These are phyloP conservation scores for Paecilomyces niveus DNA, from an alignment of 2,329 filamentous ascomycete genomes.

Conservation along the genomic window DNA sequence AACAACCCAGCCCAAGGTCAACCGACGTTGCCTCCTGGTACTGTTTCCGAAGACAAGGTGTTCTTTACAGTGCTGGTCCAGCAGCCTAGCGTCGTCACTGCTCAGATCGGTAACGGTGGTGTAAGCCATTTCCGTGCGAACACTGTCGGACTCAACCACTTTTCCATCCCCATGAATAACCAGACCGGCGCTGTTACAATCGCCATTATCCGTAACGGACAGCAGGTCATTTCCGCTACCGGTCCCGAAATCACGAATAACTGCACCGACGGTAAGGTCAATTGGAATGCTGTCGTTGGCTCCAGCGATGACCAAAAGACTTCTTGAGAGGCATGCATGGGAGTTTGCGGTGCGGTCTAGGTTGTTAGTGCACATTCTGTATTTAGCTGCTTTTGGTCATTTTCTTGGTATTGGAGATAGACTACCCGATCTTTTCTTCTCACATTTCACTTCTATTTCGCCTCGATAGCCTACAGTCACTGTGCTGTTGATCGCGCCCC, in stretches of 20 bases:
- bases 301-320: conserved; percentile 14
- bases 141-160: conserved; percentile 21
- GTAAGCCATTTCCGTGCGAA: conserved; percentile 15
- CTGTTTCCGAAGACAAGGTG: conserved; percentile 25
- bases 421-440: not conserved
- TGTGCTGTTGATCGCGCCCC: not conserved
- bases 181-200: conserved; percentile 21
- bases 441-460: not conserved
- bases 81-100: conserved; percentile 18
- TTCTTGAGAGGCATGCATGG: conserved; percentile 12
- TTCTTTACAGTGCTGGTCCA: conserved; percentile 21
- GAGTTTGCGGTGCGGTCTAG: not conserved
- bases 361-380: not conserved
- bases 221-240: conserved; percentile 12
- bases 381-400: not conserved
- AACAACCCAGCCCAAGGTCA: conserved; percentile 25
- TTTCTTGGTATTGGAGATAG: not conserved
- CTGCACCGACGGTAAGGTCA: conserved; percentile 20
- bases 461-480: not conserved
- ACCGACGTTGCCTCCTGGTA: conserved; percentile 14
- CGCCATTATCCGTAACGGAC: conserved; percentile 16
- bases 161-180: conserved; percentile 24
- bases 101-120: conserved; percentile 19
- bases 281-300: conserved; percentile 32
- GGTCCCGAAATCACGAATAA: conserved; percentile 24